A percentile compares a stretch with the other conserved stretches of the same genome.
These are phyloP conservation scores for Mycena maculata DNA, from an alignment of 768 basidiomycete genomes.

Conservation along the genomic window DNA sequence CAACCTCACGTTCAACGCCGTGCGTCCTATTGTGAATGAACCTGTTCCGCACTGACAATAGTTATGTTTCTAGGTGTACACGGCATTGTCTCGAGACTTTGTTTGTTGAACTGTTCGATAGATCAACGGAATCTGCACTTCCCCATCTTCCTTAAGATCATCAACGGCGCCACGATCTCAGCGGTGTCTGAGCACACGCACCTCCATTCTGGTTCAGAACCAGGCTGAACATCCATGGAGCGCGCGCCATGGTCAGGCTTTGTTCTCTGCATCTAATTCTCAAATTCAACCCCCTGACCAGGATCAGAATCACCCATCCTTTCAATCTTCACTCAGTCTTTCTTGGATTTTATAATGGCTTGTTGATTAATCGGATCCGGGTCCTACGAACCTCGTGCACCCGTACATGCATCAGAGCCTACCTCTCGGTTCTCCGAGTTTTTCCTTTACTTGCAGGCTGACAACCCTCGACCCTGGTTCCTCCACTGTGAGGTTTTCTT, in stretches of 20 bases:
- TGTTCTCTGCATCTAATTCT: background rate
- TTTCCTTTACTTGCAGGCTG: too few species aligned
- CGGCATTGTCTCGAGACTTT: background rate
- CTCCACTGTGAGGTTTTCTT: background rate
- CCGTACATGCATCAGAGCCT: constrained; percentile 16
- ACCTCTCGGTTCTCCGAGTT: background rate
- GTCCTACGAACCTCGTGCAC: constrained; percentile 38
- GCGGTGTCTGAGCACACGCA: constrained; percentile 37
- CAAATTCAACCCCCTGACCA: background rate
- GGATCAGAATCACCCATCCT: constrained; percentile 19
- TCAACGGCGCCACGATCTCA: constrained; percentile 34
- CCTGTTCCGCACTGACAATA: background rate
- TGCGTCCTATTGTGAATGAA: background rate
- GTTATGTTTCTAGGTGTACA: constrained; percentile 13
- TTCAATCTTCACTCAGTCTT: constrained; percentile 29
- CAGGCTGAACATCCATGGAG: constrained; percentile 40
- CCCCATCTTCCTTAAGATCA: constrained; percentile 40
- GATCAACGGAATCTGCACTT: constrained; percentile 40
- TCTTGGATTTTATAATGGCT: background rate
- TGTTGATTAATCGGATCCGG: background rate
- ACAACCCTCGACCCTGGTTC: constrained; percentile 20
- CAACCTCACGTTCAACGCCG: constrained; percentile 22
- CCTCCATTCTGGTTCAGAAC: constrained; percentile 33
- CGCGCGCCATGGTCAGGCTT: constrained; percentile 34
- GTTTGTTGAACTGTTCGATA: constrained; percentile 12